Base-by-base conservation (phyloP, 2,329 filamentous ascomycete species). In the Trichophyton benhamiae region DNA sequence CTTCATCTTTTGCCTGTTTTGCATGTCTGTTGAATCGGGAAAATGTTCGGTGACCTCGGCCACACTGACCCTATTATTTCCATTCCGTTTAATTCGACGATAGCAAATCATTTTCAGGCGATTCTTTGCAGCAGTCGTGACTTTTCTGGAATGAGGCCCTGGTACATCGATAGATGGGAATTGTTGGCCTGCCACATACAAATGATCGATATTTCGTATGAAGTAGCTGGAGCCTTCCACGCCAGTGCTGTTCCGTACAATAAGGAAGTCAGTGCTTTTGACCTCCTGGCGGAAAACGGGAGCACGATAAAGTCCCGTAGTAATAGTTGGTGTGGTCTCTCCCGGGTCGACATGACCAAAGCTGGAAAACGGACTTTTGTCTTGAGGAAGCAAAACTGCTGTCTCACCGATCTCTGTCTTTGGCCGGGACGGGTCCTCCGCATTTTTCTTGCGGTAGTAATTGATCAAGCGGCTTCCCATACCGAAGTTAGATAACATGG, bases 391-490 rank as follows among this genome's bases (percentile, higher is more conserved):
- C 38, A 99, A 80, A 13, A 96, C 86, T 57, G 88, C 87, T 1
- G 89, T 88, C 75, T 99, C 94, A 62, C 94, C 94, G 64, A 99
- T 82, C 3, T 95, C 90, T 63, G 81, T 74, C 77, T 91, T 95
- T 0, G 89, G 88, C 0, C 89, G 82, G 59, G 83, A 81, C 57
- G 85, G 83, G 63, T 94, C 89, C 53, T 95, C 89, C 38, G 76
- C 83, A 70, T 90, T 88, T 69, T 90, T 90, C 63, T 91, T 85
- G 44, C 90, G 88, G 72, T 96, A 96, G 74, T 97, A 99, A 74
- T 99, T 97, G 78, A 97, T 90, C 62, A 99, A 83, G 60, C 91
- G 88, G 72, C 87, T 95, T 59, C 91, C 91, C 94, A 99, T 99
- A 66, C 92, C 94, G 69, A 96, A 96, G 71, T 95, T 96, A 49